phyloP scores from a whole-genome alignment of 805 yeast species.

The Candida xyloterini region DNA sequence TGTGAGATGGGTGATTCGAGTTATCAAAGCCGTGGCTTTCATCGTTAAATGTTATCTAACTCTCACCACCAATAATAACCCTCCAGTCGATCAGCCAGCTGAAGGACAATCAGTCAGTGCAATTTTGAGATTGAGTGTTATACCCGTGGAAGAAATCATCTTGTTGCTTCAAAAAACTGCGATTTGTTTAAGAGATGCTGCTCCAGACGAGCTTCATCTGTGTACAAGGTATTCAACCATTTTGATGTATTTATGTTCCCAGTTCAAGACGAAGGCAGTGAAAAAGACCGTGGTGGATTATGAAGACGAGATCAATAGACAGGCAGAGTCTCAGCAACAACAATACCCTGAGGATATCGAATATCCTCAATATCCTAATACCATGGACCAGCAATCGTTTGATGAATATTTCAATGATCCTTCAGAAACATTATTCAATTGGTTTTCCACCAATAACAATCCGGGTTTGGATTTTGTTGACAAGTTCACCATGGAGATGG shows the following conservation, averaged over 20 bases:
- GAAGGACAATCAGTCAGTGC: slow-evolving; percentile 18
- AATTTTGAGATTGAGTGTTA: slow-evolving; percentile 53
- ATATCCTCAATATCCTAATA: slow-evolving; percentile 9
- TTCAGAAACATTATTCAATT: slow-evolving; percentile 42
- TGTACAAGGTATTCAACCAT: slow-evolving; percentile 78
- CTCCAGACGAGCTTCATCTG: slow-evolving; percentile 86
- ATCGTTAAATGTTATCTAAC: slow-evolving; percentile 81
- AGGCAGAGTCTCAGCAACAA: slow-evolving; percentile 11
- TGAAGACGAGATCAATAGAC: slow-evolving; percentile 21
- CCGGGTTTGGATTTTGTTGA: slow-evolving; percentile 62
- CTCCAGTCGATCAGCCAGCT: neutral
- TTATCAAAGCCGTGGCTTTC: slow-evolving; percentile 86
- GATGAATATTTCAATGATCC: slow-evolving; percentile 35
- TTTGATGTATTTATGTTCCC: slow-evolving; percentile 70
- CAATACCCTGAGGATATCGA: neutral
- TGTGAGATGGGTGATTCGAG: slow-evolving; percentile 85
- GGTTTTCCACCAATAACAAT: slow-evolving; percentile 46
- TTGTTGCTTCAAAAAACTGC: slow-evolving; percentile 70
- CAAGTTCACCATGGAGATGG: slow-evolving; percentile 79
- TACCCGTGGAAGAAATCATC: slow-evolving; percentile 69
- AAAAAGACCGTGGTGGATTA: slow-evolving; percentile 26
- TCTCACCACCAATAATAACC: slow-evolving; percentile 38
- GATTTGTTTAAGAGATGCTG: slow-evolving; percentile 68
- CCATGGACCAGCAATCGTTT: slow-evolving; percentile 29
- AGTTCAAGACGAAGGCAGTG: slow-evolving; percentile 50